Base-by-base conservation (phyloP, 306 rosid genomes). In the Betula pendula region DNA sequence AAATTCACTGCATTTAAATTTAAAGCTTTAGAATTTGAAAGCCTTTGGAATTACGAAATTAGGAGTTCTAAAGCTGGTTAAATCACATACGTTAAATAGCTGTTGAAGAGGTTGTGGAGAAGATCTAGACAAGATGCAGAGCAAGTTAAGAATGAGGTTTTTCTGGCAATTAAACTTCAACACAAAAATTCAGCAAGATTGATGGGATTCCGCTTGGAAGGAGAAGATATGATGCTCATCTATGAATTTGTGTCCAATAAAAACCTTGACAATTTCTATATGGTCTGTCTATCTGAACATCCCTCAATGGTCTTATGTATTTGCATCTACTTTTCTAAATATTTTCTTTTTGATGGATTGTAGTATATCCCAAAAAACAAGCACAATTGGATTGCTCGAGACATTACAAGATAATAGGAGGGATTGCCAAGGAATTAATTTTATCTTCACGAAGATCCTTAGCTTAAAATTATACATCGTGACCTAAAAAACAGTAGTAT, bases 391-490 rank as follows among this genome's bases (percentile, higher is more conserved):
- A 82, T 77, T 89, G 91, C 87, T 8, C 70, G 13, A 76, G 22
- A 71, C 77, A 85, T 7, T 84, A 83, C 77, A 81, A 42, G 22
- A 81, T 88, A 5, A 58, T 84, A 0, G 55, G 13, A 16, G 90
- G 84, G 8, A 76, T 84, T 16, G 83, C 81, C 66, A 81, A n/a
- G 81, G 83, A 8, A 13, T 84, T 3, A 22, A 77, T 3, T n/a
- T n/a, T 84, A 87, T 53, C 75, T 87, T 2, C 90, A 86, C 0
- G 79, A 86, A 55, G 84, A 86, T 65, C 83, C 90, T 9, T 55
- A 66, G 5, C 82, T 75, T 48, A 66, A 62, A 79, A 63, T 86
- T 16, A 81, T 83, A 63, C 84, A 81, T 24, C 84, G 76, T n/a
- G 87, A 83, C 81, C 78, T 81, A 0, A 86, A 81, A 82, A 69